Base-by-base conservation (phyloP, 495 filamentous ascomycete genomes). In the Ramalina intermedia region DNA sequence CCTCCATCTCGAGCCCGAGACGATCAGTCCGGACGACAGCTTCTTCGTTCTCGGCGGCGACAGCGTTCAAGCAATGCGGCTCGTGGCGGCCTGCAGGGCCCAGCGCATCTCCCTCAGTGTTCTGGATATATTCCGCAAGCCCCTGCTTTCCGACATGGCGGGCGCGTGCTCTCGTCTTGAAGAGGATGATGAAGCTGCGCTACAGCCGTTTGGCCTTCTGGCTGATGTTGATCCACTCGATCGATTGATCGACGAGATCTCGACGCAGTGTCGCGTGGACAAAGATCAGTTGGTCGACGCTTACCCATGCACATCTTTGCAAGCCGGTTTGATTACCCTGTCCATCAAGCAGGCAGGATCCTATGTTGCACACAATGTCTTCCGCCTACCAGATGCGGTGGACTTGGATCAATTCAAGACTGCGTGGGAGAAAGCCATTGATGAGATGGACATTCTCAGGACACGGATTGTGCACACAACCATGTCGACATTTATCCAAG, bases 301-400 rank as follows among this genome's bases (percentile, higher is more conserved):
- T 0, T 86, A 83, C 50, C 80, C 81, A 6, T 85, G 81, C 65
- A 83, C 76, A 5, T 72, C 82, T 11, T 63, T 85, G 1, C 84
- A 88, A 60, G 82, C 83, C 53, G 81, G 79, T 2, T 67, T 86
- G 16, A 66, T 84, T 60, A 75, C 77, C 1, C 59, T 82, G 2
- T 81, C 82, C 0, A 63, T 68, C 38, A 72, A 73, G 47, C 67
- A 73, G 9, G 49, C 58, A 11, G 74, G 75, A 17, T 63, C 71
- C 0, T 81, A 79, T 50, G 62, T 78, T 16, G 74, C 72, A 7
- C 69, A 71, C 37, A 62, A 67, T 16, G 55, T 71, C 0, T 75
- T 72, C 50, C 55, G 55, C 9, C 61, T 82, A 16, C 59, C 69
- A 2, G 50, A 59, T 2, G 53, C 58, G 6, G 57, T 76, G 9